Evolutionary conservation across 352 stramenopile species (phyloP).

Genomic region (Globisporangium canariense): DNA sequence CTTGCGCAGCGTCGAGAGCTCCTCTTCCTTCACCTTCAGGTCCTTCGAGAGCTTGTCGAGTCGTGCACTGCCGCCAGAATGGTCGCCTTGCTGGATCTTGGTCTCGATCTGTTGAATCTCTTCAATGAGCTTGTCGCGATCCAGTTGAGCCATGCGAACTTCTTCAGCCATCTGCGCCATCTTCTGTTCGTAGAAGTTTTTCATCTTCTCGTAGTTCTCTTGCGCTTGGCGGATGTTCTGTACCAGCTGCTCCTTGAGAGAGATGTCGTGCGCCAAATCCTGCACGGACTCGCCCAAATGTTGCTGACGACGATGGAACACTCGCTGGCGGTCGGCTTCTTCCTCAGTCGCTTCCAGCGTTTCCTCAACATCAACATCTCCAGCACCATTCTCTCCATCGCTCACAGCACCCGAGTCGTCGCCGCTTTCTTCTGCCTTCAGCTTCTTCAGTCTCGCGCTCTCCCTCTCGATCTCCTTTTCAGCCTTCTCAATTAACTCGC

Average conservation of each 20-base stretch:
- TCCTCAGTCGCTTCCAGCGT: slow-evolving; percentile 48
- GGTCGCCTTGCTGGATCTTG: slow-evolving; percentile 61
- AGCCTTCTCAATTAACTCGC: slow-evolving; percentile 58
- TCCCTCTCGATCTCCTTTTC: slow-evolving; percentile 81
- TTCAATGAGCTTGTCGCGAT: slow-evolving; percentile 70
- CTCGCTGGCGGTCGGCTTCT: slow-evolving; percentile 73
- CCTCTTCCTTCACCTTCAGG: slow-evolving; percentile 76
- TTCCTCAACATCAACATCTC: slow-evolving; percentile 27
- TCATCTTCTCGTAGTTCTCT: slow-evolving; percentile 82
- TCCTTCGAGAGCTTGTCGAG: slow-evolving; percentile 69
- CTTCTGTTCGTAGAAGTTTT: slow-evolving; percentile 82
- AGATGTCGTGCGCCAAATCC: slow-evolving; percentile 80
- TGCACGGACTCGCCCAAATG: slow-evolving; percentile 79
- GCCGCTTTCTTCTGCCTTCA: slow-evolving; percentile 52
- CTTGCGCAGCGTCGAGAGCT: slow-evolving; percentile 66
- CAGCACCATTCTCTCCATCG: slow-evolving; percentile 24
- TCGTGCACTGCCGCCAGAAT: slow-evolving; percentile 42
- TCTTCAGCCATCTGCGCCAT: slow-evolving; percentile 82
- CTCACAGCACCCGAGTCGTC: slow-evolving; percentile 36
- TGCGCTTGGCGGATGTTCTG: slow-evolving; percentile 74
- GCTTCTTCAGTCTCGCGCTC: slow-evolving; percentile 67
- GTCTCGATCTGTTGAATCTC: slow-evolving; percentile 72
- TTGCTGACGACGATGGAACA: slow-evolving; percentile 78
- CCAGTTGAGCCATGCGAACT: slow-evolving; percentile 51
- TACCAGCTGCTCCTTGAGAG: slow-evolving; percentile 82